A percentile compares a stretch with the other conserved stretches of the same genome.
phyloP scores from a whole-genome alignment of 305 asterid species.

The Solanum hybrid region DNA sequence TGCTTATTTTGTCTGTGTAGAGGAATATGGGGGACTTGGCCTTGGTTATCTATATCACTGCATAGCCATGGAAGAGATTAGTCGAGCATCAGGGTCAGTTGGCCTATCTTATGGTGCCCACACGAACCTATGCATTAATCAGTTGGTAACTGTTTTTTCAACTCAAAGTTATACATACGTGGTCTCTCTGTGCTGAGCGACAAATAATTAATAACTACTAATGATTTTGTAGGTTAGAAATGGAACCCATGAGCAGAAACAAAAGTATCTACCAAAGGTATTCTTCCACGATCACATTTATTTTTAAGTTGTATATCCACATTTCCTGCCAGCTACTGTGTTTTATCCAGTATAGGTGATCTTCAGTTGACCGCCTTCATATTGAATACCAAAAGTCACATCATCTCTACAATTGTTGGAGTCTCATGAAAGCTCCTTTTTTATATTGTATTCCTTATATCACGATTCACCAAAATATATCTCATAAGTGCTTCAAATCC shows the following conservation, averaged over 20 bases:
- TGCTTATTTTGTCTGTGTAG: slow-evolving; percentile 26
- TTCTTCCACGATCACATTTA: not conserved
- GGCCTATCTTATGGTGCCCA: slow-evolving; percentile 98
- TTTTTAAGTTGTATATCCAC: not conserved
- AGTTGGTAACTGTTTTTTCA: slow-evolving; percentile 50
- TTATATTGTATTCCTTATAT: not conserved
- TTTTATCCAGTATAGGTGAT: not conserved
- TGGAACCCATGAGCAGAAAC: slow-evolving; percentile 80
- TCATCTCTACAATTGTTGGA: not conserved
- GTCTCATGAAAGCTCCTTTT: not conserved
- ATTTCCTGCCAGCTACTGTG: not conserved
- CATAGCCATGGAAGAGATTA: slow-evolving; percentile 95
- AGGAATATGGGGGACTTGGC: slow-evolving; percentile 98
- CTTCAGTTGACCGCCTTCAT: not conserved
- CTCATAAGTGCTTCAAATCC: not conserved
- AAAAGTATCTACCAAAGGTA: slow-evolving; percentile 91
- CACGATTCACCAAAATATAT: not conserved
- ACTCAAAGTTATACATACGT: not conserved
- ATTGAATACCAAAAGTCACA: not conserved
- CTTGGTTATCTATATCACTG: slow-evolving; percentile 97
- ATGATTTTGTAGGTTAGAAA: slow-evolving; percentile 70
- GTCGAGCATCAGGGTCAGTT: slow-evolving; percentile 97
- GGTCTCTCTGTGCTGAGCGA: not conserved
- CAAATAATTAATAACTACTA: slow-evolving; percentile 11
- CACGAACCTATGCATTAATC: slow-evolving; percentile 88